A percentile compares a stretch with the other conserved stretches of the same genome.
Evolutionary conservation across 2,329 filamentous ascomycete genomes (phyloP).

Genomic region (Emergomyces orientalis): DNA sequence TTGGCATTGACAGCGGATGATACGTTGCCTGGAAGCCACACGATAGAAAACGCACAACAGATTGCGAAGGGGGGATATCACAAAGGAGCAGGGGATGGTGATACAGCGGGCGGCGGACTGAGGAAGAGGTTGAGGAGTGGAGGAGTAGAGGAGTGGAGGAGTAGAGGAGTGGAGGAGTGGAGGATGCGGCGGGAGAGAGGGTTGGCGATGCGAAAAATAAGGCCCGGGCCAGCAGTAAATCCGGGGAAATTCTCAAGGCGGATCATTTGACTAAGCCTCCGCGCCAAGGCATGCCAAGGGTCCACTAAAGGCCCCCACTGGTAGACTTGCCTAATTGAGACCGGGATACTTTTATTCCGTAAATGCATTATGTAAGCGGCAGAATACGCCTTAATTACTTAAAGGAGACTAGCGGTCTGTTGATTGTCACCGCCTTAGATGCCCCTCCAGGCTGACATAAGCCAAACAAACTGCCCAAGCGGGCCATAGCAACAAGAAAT

Average conservation of each 20-base stretch:
- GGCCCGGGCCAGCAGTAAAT: constrained; percentile 7
- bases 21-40: neutral
- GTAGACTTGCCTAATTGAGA: neutral
- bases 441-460: constrained; percentile 5
- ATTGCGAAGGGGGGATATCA: neutral
- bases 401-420: neutral
- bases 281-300: neutral
- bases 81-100: neutral
- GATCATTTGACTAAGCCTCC: neutral
- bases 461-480: constrained; percentile 4
- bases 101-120: neutral
- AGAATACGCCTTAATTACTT: neutral
- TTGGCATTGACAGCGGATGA: neutral
- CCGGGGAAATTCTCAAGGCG: constrained; percentile 6
- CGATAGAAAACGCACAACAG: neutral
- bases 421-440: neutral
- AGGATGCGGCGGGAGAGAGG: neutral
- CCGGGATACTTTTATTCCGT: neutral
- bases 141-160: neutral
- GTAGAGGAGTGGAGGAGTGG: neutral
- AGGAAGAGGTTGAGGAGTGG: neutral
- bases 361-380: neutral
- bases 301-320: neutral
- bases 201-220: neutral
- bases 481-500: constrained; percentile 5